Conservation (phyloP, 257 asterid genomes). For the Catharanthus roseus region DNA sequence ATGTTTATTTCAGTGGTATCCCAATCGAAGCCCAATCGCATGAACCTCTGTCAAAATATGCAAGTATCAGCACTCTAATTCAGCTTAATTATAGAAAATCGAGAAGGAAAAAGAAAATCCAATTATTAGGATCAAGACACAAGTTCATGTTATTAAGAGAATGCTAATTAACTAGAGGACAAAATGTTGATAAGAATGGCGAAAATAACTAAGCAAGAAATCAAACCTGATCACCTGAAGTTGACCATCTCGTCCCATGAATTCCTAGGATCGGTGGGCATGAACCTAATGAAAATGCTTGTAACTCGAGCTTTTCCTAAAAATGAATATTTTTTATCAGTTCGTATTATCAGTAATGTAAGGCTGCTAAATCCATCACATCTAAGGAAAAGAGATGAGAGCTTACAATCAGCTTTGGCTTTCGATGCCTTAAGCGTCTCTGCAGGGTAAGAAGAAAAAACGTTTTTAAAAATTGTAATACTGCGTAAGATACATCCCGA, state of each 20-base stretch:
- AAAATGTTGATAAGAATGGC: background rate
- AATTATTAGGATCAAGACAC: background rate
- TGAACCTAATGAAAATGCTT: slow-evolving; percentile 85
- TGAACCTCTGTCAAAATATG: slow-evolving; percentile 45
- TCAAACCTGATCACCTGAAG: slow-evolving; percentile 88
- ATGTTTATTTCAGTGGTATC: slow-evolving; percentile 71
- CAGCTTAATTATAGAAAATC: background rate
- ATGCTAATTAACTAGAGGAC: background rate
- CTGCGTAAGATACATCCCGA: background rate
- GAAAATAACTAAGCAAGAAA: slow-evolving; percentile 13
- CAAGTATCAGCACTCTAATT: slow-evolving; percentile 20
- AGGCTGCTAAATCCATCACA: slow-evolving; percentile 13
- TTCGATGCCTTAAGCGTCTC: slow-evolving; percentile 90
- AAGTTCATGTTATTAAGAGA: background rate
- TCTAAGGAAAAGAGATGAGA: slow-evolving; percentile 14
- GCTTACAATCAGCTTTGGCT: slow-evolving; percentile 81
- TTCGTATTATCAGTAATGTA: slow-evolving; percentile 11
- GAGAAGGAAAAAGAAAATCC: background rate
- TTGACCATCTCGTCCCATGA: slow-evolving; percentile 79
- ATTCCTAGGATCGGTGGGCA: slow-evolving; percentile 79
- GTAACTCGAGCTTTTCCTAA: slow-evolving; percentile 87
- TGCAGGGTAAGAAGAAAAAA: slow-evolving; percentile 31
- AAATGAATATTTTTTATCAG: slow-evolving; percentile 12
- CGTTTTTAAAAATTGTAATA: background rate
- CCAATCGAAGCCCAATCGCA: slow-evolving; percentile 93